phyloP scores from a whole-genome alignment of 352 stramenopile species.

The Phytophthora pisi region DNA sequence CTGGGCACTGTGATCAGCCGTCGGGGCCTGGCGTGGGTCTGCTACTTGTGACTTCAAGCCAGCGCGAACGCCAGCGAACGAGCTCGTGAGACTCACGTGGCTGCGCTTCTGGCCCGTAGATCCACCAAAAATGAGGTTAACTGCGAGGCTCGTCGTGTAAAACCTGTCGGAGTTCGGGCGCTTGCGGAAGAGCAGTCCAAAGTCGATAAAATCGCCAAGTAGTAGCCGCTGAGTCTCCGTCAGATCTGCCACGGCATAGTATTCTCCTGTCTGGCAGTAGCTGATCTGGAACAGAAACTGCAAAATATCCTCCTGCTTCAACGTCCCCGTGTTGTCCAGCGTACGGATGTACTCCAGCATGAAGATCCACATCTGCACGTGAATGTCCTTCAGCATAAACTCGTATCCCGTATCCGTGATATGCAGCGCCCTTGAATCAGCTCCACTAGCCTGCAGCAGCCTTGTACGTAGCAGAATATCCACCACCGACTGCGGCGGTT shows the following conservation, averaged over 20 bases:
- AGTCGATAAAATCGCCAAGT: slow-evolving; percentile 86
- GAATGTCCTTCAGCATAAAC: slow-evolving; percentile 93
- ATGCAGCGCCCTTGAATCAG: slow-evolving; percentile 69
- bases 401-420: slow-evolving; percentile 91
- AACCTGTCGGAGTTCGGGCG: slow-evolving; percentile 66
- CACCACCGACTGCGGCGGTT: slow-evolving; percentile 67
- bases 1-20: slow-evolving; percentile 43
- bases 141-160: slow-evolving; percentile 89
- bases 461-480: slow-evolving; percentile 77
- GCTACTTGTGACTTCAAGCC: slow-evolving; percentile 49
- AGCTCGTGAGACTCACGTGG: slow-evolving; percentile 53
- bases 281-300: slow-evolving; percentile 92
- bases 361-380: slow-evolving; percentile 93
- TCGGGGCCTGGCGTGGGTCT: slow-evolving; percentile 41
- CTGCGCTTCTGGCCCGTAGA: slow-evolving; percentile 64
- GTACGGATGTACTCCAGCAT: slow-evolving; percentile 91
- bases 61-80: slow-evolving; percentile 50
- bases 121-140: slow-evolving; percentile 91
- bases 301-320: slow-evolving; percentile 87
- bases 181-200: slow-evolving; percentile 85
- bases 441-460: slow-evolving; percentile 66
- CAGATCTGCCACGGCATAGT: slow-evolving; percentile 81
- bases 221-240: slow-evolving; percentile 79
- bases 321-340: slow-evolving; percentile 69
- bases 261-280: slow-evolving; percentile 87